Base-by-base conservation (phyloP, 2,329 filamentous ascomycete species). In the Alternaria sp. region DNA sequence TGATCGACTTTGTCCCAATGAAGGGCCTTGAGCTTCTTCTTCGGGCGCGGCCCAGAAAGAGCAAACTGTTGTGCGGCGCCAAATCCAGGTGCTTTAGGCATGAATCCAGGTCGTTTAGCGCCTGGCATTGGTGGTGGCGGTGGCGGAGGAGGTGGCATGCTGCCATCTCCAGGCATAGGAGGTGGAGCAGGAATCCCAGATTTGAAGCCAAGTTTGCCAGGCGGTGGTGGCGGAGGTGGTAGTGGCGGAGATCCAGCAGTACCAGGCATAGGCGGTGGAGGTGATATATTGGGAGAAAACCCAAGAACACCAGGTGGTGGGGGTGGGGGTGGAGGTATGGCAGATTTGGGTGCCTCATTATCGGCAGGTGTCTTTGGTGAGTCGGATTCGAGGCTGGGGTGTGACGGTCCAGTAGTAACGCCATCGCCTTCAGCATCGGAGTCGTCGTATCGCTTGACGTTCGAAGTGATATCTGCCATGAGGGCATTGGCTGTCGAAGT, bases 1-100 rank as follows among this genome's bases (percentile, higher is more conserved):
- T 91, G 86, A 78, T 99, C 95, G 54, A 99, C 92, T 83, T 98
- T 98, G 80, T 99, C 95, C 94, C 95, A 98, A 81, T 99, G 95
- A 68, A 99, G 85, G 58, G 94, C 94, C 87, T 99, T 99, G 78
- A 99, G 92, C 84, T 98, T 99, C 88, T 97, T 98, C 86, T 97
- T 98, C 23, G 95, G 93, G 69, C 94, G 85, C 51, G 93, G 91
- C 60, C 93, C 90, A 34, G 92, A 89, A 70, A 96, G 80, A 41
- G 89, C 87, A 67, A 92, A 83, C 7, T 86, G 85, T 23, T 87
- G 80, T 13, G 84, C 73, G 5, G 84, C 75, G 21, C 81, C 79
- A 56, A 82, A 82, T 31, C 84, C 82, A 65, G 65, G 60, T 26
- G 86, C 83, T 64, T 89, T 86, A 46, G 88, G 84, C 62, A 97